Base-by-base conservation (phyloP, 1,139 yeast genomes). In the Suhomyces yuchorum region DNA sequence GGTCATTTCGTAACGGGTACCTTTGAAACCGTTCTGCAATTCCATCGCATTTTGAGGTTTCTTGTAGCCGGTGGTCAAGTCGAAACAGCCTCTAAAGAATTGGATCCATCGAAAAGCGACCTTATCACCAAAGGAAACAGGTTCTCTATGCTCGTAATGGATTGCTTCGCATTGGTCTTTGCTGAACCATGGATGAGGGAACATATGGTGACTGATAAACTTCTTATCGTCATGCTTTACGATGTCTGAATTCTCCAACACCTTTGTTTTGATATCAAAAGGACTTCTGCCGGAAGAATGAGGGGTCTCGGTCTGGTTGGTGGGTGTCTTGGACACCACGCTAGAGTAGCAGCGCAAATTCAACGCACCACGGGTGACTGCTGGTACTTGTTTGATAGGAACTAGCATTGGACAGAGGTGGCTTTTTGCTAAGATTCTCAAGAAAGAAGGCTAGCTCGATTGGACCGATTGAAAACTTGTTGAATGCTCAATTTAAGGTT, bases 11-110 rank as follows among this genome's bases (percentile, higher is more conserved):
- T 73, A 81, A 50, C 81, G 63, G 1, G 78, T 72, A 3, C 81
- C 82, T 47, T 73, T 70, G 51, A 66, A 66, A 44, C 63, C 59
- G 2, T 69, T 66, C 9, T 66, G 57, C n/a, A 70, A 67, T 19
- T 61, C 63, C 38, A 58, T 23, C 59, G 65, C 22, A 65, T 56
- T 45, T 17, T 20, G 11, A 6, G 85, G 81, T 52, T 81, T 82
- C 49, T 71, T 78, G 67, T 85, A 86, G 2, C 91, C 90, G 0
- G 92, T 85, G 39, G 74, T 78, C 34, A 77, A 62, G 61, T 86
- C 92, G 65, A 85, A 86, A 9, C 72, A 51, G 6, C 66, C 55
- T 51, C 91, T 71, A 46, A 81, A 70, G 23, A 68, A 53, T 49
- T 60, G 61, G 56, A 84, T 75, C 23, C 79, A 71, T 12, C 67